Base-by-base conservation (phyloP, 1,284 basidiomycete genomes). In the Peniophora sp. region DNA sequence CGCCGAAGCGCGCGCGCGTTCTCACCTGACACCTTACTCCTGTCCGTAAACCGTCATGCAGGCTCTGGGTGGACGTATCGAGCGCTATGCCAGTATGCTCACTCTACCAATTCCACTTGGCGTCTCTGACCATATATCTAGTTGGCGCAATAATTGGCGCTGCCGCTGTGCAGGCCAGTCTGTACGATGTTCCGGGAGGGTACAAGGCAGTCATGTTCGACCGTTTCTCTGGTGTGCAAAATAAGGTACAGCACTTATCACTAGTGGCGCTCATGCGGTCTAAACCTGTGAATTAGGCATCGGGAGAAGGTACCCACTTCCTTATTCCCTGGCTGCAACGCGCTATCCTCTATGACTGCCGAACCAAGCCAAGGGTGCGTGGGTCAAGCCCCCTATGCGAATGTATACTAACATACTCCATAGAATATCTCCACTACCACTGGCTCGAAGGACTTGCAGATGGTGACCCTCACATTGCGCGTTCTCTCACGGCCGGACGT, bases 141-240 rank as follows among this genome's bases (percentile, higher is more conserved):
- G 37, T 41, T n/a, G 37, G 37, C 47, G 15, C 52, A 92, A 92
- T 94, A 32, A 90, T 92, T 52, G 68, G 87, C 54, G 86, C 81
- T 42, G 68, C 92, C 57, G 85, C 81, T 44, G 72, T 80, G 22
- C 86, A 93, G 62, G 76, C 89, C 44, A 88, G 91, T 54, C 75
- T 96, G 55, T 97, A 96, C 66, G 93, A 97, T 75, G 93, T 96
- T 55, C 88, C 88, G 15, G 92, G 92, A 62, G 94, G 95, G 45
- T 94, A 88, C 71, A 80, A 91, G 51, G 96, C 97, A 24, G 96
- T 99, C 60, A 94, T 99, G 85, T 99, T 99, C 70, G 96, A 99
- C 71, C 81, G 96, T 62, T 99, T 99, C 70, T 81, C 86, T 51
- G 97, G 97, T 68, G 95, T 98, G 47, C 85, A 85, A 69, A 77